Evolutionary conservation across 2,329 filamentous ascomycete genomes (phyloP), one percentile per base, ranked within the genome.

Genomic region (Rasamsonia emersonii): DNA sequence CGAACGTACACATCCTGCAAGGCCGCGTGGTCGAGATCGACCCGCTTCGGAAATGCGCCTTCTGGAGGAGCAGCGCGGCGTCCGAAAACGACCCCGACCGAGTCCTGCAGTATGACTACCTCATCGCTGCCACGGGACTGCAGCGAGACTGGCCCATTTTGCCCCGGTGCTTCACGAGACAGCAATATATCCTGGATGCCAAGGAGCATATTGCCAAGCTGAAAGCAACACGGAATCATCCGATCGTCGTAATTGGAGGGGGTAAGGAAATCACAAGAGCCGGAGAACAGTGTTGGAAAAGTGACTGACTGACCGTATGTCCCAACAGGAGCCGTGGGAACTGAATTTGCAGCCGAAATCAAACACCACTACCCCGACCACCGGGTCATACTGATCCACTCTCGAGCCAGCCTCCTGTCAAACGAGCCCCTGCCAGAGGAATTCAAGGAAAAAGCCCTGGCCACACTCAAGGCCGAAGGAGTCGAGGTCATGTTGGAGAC

Each of bases 331-430:
- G 84, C 83, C 5, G 83, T 88, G 1, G 84, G 84, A 6, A 77
- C 88, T 33, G 83, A 89, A 53, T 86, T 89, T 70, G 82, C 84
- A 0, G 76, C 80, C 2, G 83, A 91, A 59, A 64, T 88, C 33
- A 88, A 86, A 57, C 54, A 73, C 27, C 62, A 77, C 15, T 69
- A 79, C 39, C 82, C 84, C 0, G 47, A 70, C 8, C 62, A 75
- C 33, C 70, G 71, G 24, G 77, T 89, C n/a, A 82, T 75, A 1
- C 70, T 91, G 2, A 73, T 85, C 4, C 84, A 89, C 53, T 86
- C 82, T 3, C 68, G 81, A 13, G 64, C 71, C 16, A 73, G 73
- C 46, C 70, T 89, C 1, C 67, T 89, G 5, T 86, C 81, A 0
- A 75, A 79, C 0, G 84, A 91, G 58, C 74, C 73, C 3, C 67